These are phyloP conservation scores for Solanum pennellii DNA, from an alignment of 257 asterid species.

Conservation along the genomic window DNA sequence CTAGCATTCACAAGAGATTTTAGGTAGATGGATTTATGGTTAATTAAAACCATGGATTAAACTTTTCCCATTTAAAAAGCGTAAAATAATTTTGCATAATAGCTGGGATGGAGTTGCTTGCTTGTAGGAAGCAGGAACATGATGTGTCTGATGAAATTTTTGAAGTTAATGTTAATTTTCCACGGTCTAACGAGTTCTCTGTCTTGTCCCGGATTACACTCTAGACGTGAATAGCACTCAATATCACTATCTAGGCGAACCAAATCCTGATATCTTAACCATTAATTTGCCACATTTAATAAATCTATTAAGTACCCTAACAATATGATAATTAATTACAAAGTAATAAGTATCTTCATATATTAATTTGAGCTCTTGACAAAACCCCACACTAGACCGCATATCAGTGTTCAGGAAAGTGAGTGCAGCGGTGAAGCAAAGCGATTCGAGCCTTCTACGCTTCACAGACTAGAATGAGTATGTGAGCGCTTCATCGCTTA, in stretches of 20 bases:
- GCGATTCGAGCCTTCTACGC: no score
- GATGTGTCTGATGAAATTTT: neutral
- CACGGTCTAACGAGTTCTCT: neutral
- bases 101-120: neutral
- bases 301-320: neutral
- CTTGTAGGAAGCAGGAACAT: neutral
- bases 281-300: neutral
- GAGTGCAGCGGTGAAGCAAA: no score
- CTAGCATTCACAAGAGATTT: neutral
- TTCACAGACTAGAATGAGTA: no score
- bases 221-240: neutral
- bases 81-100: neutral
- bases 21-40: neutral
- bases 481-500: no score
- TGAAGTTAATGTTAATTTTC: neutral
- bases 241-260: neutral
- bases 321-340: neutral
- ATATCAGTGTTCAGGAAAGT: neutral
- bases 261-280: neutral
- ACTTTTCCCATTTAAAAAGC: neutral
- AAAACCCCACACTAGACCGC: neutral
- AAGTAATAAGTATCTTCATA: neutral
- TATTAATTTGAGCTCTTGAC: neutral
- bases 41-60: neutral
- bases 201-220: neutral